phyloP scores from a whole-genome alignment of 2,329 filamentous ascomycete species.

The Hymenoscyphus scutula region DNA sequence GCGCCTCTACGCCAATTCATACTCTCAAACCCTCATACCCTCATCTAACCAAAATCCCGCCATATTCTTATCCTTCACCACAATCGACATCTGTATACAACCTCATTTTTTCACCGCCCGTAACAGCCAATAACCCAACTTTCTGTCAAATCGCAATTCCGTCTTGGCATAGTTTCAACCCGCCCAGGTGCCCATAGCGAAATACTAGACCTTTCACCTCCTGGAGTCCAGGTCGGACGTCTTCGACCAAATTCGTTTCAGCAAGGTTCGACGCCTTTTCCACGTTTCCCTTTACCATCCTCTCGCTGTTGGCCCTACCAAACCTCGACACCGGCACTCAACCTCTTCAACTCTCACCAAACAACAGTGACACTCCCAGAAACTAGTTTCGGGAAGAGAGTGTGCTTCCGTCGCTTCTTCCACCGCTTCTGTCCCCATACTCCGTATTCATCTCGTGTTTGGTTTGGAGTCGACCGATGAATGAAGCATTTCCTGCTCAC shows the following conservation, averaged over 20 bases:
- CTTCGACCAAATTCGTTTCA: slow-evolving; percentile 4
- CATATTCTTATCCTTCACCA: background rate
- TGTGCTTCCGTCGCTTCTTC: background rate
- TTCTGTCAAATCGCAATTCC: background rate
- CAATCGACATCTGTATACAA: background rate
- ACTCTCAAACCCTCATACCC: no score
- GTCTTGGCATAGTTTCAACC: slow-evolving; percentile 6
- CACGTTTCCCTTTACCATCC: background rate
- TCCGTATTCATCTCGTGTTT: no score
- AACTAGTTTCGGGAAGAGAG: background rate
- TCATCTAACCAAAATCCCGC: background rate
- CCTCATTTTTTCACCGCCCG: background rate
- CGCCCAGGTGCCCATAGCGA: background rate
- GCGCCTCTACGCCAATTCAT: background rate
- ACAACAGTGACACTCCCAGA: background rate
- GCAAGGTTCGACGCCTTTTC: background rate
- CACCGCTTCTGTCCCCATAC: no score
- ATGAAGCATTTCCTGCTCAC: slow-evolving; percentile 10
- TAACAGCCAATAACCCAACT: no score
- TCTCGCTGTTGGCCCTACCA: background rate
- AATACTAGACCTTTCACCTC: no score
- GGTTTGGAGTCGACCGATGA: background rate
- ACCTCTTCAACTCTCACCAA: background rate
- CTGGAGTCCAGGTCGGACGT: background rate
- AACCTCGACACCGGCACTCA: background rate